These are phyloP conservation scores for Fusarium equiseti DNA, from an alignment of 2,329 filamentous ascomycete genomes.

Conservation along the genomic window DNA sequence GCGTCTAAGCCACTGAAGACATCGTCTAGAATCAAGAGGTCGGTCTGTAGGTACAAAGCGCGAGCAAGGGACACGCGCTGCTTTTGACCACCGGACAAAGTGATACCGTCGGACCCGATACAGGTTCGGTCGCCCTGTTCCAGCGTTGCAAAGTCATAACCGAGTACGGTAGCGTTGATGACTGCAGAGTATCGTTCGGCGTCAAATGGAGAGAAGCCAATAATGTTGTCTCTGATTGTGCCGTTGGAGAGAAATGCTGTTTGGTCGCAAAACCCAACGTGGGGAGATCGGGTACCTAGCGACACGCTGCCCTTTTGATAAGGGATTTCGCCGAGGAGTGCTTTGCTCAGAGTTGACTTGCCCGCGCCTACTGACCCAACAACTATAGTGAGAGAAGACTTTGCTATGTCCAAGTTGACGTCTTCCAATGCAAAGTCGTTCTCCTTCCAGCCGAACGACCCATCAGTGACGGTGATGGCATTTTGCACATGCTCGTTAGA, in stretches of 20 bases:
- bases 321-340: constrained; percentile 50
- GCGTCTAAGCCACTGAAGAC: constrained; percentile 59
- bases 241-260: constrained; percentile 52
- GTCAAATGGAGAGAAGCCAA: constrained; percentile 51
- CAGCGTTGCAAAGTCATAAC: constrained; percentile 49
- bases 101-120: constrained; percentile 57
- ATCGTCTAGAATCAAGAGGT: constrained; percentile 61
- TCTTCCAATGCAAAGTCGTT: constrained; percentile 33
- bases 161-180: constrained; percentile 51
- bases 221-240: constrained; percentile 54
- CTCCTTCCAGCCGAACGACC: constrained; percentile 44
- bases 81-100: constrained; percentile 58
- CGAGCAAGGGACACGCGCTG: constrained; percentile 57
- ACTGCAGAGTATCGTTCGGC: constrained; percentile 51
- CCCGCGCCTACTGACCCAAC: constrained; percentile 53
- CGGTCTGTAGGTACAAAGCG: constrained; percentile 57
- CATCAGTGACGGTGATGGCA: background rate
- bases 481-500: background rate
- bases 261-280: constrained; percentile 51
- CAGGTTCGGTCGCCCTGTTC: constrained; percentile 53
- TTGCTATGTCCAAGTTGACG: constrained; percentile 29
- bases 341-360: constrained; percentile 55
- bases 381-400: constrained; percentile 49
- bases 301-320: constrained; percentile 30
- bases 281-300: constrained; percentile 17